phyloP scores from a whole-genome alignment of 2,329 filamentous ascomycete genomes.

The Plenodomus tracheiphilus region DNA sequence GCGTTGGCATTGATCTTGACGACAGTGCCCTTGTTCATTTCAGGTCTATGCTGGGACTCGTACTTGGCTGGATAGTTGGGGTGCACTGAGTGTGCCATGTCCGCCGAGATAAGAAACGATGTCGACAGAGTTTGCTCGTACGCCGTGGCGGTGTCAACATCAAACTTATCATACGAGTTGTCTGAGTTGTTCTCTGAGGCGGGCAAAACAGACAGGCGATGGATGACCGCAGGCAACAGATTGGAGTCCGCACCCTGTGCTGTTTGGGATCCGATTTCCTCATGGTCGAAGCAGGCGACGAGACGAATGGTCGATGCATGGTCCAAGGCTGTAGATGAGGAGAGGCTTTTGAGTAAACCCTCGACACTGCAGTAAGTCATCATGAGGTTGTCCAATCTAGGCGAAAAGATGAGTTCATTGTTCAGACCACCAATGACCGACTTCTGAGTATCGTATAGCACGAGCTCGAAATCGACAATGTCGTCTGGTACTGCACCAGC shows the following conservation, averaged over 20 bases:
- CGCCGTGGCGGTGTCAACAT: conserved; percentile 68
- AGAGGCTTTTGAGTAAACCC: conserved; percentile 80
- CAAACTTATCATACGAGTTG: conserved; percentile 66
- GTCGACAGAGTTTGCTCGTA: conserved; percentile 91
- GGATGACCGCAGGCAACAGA: conserved; percentile 82
- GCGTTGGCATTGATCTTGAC: conserved; percentile 99
- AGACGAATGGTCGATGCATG: conserved; percentile 82
- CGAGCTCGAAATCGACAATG: conserved; percentile 90
- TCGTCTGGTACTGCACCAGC: conserved; percentile 70
- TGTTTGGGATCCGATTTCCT: conserved; percentile 91
- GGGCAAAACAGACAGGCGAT: conserved; percentile 80
- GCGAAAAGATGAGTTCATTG: conserved; percentile 94
- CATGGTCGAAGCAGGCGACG: conserved; percentile 95
- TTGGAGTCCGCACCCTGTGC: conserved; percentile 95
- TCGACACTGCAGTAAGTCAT: conserved; percentile 93
- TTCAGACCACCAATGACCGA: conserved; percentile 85
- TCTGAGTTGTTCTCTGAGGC: conserved; percentile 61
- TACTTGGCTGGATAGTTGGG: conserved; percentile 95
- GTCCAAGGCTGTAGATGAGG: conserved; percentile 66
- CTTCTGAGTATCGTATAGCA: conserved; percentile 96
- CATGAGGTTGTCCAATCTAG: conserved; percentile 92
- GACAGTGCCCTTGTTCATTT: conserved; percentile 95
- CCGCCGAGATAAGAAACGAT: conserved; percentile 92
- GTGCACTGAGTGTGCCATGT: conserved; percentile 96
- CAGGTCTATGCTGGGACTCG: conserved; percentile 84